Conservation (phyloP, 192 early-diverging fungal species). For the Funneliformis mosseae region DNA sequence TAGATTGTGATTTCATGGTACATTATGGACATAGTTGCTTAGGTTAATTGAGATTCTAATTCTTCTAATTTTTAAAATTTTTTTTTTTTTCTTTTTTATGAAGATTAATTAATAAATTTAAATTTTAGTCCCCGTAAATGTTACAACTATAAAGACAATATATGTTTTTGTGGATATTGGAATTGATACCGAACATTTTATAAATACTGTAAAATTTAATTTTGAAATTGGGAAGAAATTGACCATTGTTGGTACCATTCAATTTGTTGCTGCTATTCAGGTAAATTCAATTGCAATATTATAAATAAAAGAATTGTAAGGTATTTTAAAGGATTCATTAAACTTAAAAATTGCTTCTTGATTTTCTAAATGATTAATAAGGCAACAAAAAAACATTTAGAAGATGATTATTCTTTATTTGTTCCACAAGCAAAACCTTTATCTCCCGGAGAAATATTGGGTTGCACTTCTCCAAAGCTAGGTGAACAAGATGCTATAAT, state of each 20-base stretch:
- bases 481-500: constrained; percentile 75
- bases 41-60: constrained; percentile 45
- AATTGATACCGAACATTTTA: constrained; percentile 92
- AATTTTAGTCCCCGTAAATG: constrained; percentile 83
- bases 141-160: constrained; percentile 92
- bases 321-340: not conserved
- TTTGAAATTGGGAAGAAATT: constrained; percentile 77
- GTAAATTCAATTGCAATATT: constrained; percentile 26
- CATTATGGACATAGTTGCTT: constrained; percentile 98
- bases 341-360: constrained; percentile 1
- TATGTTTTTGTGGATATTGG: constrained; percentile 99
- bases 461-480: constrained; percentile 92
- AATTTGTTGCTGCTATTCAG: constrained; percentile 91
- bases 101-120: not conserved
- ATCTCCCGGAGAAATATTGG: constrained; percentile 93
- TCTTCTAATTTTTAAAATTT: constrained; percentile 3
- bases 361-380: not conserved
- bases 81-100: not conserved
- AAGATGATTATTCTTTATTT: constrained; percentile 63
- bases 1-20: constrained; percentile 96
- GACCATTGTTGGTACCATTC: constrained; percentile 90
- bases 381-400: constrained; percentile 60
- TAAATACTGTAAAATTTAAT: constrained; percentile 85
- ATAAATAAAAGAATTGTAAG: not conserved
- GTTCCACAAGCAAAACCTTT: constrained; percentile 95